Evolutionary conservation across 1,284 basidiomycete species (phyloP).

Genomic region (Malassezia furfur): DNA sequence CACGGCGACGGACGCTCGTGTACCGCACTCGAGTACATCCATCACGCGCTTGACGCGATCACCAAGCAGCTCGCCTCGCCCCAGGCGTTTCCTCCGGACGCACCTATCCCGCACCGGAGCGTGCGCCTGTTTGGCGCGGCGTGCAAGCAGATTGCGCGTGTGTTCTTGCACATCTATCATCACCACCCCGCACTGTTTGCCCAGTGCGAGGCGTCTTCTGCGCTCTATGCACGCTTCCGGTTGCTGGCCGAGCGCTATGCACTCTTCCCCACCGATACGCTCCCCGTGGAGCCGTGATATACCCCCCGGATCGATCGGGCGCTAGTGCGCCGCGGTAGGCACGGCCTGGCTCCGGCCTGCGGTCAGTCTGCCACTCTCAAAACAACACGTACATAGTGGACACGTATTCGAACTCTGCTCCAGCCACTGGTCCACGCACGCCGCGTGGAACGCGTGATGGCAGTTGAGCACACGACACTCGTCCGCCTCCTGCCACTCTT

Average conservation of each 20-base stretch:
- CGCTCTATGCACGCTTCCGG: constrained; percentile 80
- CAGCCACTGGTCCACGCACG: constrained; percentile 37
- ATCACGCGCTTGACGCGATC: constrained; percentile 86
- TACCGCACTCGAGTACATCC: constrained; percentile 91
- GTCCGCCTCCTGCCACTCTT: constrained; percentile 40
- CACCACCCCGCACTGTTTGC: constrained; percentile 74
- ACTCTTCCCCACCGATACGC: constrained; percentile 56
- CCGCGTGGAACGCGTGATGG: constrained; percentile 37
- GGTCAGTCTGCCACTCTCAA: not conserved
- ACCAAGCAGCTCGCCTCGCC: constrained; percentile 85
- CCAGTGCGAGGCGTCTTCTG: constrained; percentile 78
- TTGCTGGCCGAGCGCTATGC: constrained; percentile 71
- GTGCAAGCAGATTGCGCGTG: constrained; percentile 76
- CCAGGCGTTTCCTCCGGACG: constrained; percentile 64
- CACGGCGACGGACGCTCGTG: constrained; percentile 58
- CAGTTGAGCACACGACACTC: constrained; percentile 34
- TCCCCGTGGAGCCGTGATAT: constrained; percentile 7
- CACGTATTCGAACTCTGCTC: constrained; percentile 35
- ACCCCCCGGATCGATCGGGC: not conserved
- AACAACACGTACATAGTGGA: constrained; percentile 23
- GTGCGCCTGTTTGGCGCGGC: constrained; percentile 78
- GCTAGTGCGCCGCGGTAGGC: not conserved
- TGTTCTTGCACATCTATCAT: constrained; percentile 83
- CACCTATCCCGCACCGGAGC: constrained; percentile 58
- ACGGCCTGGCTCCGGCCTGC: constrained; percentile 11